phyloP scores from a whole-genome alignment of 2,329 filamentous ascomycete species.

The Alternaria burnsii region DNA sequence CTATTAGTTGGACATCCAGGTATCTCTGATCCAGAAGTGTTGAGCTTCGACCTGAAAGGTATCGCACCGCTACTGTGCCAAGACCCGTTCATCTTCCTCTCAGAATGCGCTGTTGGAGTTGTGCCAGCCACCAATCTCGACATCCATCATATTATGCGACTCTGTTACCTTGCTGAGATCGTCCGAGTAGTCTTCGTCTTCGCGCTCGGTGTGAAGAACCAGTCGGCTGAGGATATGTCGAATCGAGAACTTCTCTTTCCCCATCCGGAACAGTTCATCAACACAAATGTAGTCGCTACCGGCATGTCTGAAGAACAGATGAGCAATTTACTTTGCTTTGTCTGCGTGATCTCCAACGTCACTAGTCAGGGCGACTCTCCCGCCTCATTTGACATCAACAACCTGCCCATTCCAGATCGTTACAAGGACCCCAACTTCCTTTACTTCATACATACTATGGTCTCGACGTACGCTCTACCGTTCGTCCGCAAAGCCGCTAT shows the following conservation, averaged over 20 bases:
- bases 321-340: slow-evolving; percentile 42
- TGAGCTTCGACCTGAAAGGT: slow-evolving; percentile 55
- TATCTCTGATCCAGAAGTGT: slow-evolving; percentile 48
- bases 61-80: slow-evolving; percentile 67
- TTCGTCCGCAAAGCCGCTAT: slow-evolving; percentile 88
- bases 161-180: slow-evolving; percentile 92
- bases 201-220: slow-evolving; percentile 28
- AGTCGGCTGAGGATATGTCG: slow-evolving; percentile 9
- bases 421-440: slow-evolving; percentile 45
- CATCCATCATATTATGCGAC: slow-evolving; percentile 78
- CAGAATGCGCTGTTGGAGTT: slow-evolving; percentile 77
- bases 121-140: slow-evolving; percentile 74
- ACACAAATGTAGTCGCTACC: slow-evolving; percentile 34
- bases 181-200: slow-evolving; percentile 77
- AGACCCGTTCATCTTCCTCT: slow-evolving; percentile 82
- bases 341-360: slow-evolving; percentile 44
- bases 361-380: slow-evolving; percentile 35
- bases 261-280: slow-evolving; percentile 36
- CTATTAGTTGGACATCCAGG: slow-evolving; percentile 70
- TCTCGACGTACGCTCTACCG: slow-evolving; percentile 83
- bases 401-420: slow-evolving; percentile 31
- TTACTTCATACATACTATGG: slow-evolving; percentile 52
- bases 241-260: slow-evolving; percentile 15
- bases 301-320: slow-evolving; percentile 38
- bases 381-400: slow-evolving; percentile 34